Percentiles rank a stretch among this genome's conserved stretches.
These are phyloP conservation scores for Xylaria telfairii DNA, from an alignment of 495 filamentous ascomycete species.

Conservation along the genomic window DNA sequence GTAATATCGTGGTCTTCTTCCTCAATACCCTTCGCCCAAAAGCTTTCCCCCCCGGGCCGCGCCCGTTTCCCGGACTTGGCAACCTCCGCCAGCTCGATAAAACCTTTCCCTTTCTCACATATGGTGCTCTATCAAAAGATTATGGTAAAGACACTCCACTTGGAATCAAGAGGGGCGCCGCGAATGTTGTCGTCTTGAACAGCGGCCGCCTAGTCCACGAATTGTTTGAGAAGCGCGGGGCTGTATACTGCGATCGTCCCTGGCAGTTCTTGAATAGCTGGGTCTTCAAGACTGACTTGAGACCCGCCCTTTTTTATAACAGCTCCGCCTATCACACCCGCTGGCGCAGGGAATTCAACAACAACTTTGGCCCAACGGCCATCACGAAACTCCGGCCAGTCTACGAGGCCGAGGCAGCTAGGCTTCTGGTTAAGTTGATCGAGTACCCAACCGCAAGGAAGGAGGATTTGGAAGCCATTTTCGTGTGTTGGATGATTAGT, in stretches of 20 bases:
- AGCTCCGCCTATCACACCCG: not conserved
- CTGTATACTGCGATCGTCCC: not conserved
- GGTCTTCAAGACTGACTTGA: not conserved
- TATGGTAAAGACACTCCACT: not conserved
- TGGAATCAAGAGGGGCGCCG: not conserved
- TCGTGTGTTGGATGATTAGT: not conserved
- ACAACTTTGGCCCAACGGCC: not conserved
- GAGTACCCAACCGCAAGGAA: not conserved
- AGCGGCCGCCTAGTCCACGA: not conserved
- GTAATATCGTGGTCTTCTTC: not conserved
- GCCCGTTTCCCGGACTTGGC: not conserved
- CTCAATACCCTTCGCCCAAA: not conserved
- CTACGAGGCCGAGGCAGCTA: not conserved
- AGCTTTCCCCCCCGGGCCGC: not conserved
- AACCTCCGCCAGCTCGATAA: not conserved
- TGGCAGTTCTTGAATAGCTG: not conserved
- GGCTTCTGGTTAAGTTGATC: not conserved
- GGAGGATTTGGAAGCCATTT: not conserved
- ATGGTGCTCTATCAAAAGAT: not conserved
- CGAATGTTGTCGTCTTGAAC: not conserved
- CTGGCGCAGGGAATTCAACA: not conserved
- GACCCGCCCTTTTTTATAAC: not conserved
- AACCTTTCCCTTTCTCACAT: not conserved
- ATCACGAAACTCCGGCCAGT: not conserved
- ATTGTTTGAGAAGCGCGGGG: not conserved